These are phyloP conservation scores for Fusarium praegraminearum DNA, from an alignment of 2,329 filamentous ascomycete genomes.

Conservation along the genomic window DNA sequence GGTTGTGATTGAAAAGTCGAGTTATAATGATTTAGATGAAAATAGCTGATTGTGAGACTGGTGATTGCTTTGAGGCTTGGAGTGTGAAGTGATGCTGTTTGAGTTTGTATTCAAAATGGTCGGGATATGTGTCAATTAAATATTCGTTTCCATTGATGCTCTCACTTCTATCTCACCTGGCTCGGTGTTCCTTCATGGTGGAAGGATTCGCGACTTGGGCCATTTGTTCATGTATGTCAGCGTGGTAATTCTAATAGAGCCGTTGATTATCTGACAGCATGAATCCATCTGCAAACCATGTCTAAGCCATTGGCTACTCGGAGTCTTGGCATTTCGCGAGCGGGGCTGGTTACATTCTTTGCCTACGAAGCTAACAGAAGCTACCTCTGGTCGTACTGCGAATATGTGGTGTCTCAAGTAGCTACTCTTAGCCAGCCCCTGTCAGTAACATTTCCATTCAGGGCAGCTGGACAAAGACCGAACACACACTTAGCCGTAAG, in stretches of 20 bases:
- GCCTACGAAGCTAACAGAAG: fast-evolving
- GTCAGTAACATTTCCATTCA: neutral
- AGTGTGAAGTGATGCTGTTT: neutral
- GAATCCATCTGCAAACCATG: neutral
- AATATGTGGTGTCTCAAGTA: neutral
- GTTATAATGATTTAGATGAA: too few relatives aligned
- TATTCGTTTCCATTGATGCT: neutral
- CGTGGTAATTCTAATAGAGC: neutral
- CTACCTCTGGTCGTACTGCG: neutral
- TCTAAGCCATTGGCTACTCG: slow-evolving; percentile 1
- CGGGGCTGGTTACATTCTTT: fast-evolving
- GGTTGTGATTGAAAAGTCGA: fast-evolving
- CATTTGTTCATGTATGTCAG: slow-evolving; percentile 1
- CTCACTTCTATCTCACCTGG: fast-evolving
- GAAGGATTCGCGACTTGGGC: neutral
- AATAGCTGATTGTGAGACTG: fast-evolving
- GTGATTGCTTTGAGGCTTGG: fast-evolving
- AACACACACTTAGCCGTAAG: neutral
- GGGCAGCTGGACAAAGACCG: neutral
- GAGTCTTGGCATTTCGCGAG: slow-evolving; percentile 28
- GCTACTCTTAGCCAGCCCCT: fast-evolving
- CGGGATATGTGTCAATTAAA: neutral
- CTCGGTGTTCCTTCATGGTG: neutral
- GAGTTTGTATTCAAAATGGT: fast-evolving
- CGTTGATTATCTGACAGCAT: slow-evolving; percentile 5